A percentile compares a stretch with the other conserved stretches of the same genome.
Evolutionary conservation across 2,329 filamentous ascomycete genomes (phyloP).

Genomic region (Tolypocladium tropicale): DNA sequence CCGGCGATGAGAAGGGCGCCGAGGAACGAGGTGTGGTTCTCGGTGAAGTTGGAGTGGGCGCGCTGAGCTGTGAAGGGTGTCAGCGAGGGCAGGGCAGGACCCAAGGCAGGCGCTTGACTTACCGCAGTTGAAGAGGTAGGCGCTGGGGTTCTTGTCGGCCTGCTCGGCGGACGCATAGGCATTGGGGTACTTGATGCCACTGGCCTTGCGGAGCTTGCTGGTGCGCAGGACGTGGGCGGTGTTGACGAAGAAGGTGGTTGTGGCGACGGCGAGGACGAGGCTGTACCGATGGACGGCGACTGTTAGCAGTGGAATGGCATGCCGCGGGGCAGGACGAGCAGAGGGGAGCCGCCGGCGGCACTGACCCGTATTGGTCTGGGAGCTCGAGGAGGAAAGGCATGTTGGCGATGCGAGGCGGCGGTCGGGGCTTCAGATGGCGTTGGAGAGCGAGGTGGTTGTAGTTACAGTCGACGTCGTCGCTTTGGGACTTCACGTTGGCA

Average conservation of each 20-base stretch:
- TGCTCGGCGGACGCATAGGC: slow-evolving; percentile 45
- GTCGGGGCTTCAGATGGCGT: not conserved
- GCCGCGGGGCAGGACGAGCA: not conserved
- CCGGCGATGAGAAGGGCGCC: slow-evolving; percentile 45
- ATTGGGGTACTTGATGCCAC: slow-evolving; percentile 45
- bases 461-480: not conserved
- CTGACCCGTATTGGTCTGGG: slow-evolving; percentile 42
- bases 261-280: slow-evolving; percentile 50
- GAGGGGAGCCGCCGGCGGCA: not conserved
- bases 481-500: not conserved
- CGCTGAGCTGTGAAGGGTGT: slow-evolving; percentile 37
- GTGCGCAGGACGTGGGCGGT: slow-evolving; percentile 39
- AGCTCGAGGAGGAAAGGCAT: slow-evolving; percentile 35
- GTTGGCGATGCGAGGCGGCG: slow-evolving; percentile 9
- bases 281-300: slow-evolving; percentile 23
- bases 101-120: slow-evolving; percentile 10
- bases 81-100: slow-evolving; percentile 2
- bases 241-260: slow-evolving; percentile 49
- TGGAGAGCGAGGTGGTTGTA: not conserved
- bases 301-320: not conserved
- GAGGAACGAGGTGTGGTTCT: slow-evolving; percentile 47
- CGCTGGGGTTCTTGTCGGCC: slow-evolving; percentile 42
- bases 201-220: slow-evolving; percentile 36
- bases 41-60: slow-evolving; percentile 53
- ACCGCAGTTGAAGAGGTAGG: slow-evolving; percentile 54